A percentile compares a stretch with the other conserved stretches of the same genome.
phyloP scores from a whole-genome alignment of 441 rosid genomes.

The Populus hybrid region DNA sequence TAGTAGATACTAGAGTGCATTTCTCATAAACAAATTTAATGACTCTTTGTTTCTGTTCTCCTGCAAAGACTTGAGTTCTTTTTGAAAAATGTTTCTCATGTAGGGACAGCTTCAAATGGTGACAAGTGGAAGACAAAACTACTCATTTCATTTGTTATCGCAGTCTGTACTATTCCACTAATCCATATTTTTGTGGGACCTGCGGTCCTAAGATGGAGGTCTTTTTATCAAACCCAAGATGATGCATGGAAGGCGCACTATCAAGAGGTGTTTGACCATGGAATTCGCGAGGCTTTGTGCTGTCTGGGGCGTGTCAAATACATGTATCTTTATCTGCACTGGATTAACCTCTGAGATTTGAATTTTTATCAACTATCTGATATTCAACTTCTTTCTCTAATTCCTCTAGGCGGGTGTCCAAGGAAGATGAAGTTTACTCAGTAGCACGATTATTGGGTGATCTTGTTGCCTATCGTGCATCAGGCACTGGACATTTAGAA shows the following conservation, averaged over 20 bases:
- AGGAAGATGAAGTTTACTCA: slow-evolving; percentile 89
- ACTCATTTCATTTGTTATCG: slow-evolving; percentile 45
- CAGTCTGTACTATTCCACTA: slow-evolving; percentile 49
- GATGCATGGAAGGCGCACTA: slow-evolving; percentile 94
- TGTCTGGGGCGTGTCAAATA: slow-evolving; percentile 80
- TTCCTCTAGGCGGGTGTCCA: slow-evolving; percentile 51
- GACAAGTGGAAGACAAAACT: slow-evolving; percentile 48
- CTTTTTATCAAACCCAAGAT: slow-evolving; percentile 77
- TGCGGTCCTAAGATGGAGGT: slow-evolving; percentile 81
- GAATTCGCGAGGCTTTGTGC: slow-evolving; percentile 89
- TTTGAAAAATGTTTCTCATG: slow-evolving; percentile 21
- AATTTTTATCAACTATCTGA: slow-evolving; percentile 3
- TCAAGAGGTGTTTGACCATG: slow-evolving; percentile 88
- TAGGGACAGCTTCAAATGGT: slow-evolving; percentile 45
- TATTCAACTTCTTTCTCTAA: slow-evolving; percentile 13
- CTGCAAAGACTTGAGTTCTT: slow-evolving; percentile 1
- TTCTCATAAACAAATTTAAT: background rate
- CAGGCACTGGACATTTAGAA: slow-evolving; percentile 91
- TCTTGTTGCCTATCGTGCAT: slow-evolving; percentile 90
- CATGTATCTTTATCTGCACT: slow-evolving; percentile 47
- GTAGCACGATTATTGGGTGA: slow-evolving; percentile 80
- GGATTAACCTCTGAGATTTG: slow-evolving; percentile 10
- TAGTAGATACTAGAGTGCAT: background rate
- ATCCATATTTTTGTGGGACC: slow-evolving; percentile 75
- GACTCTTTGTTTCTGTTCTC: background rate